Evolutionary conservation across 768 basidiomycete species (phyloP).

Genomic region (Coprinopsis cinerea): DNA sequence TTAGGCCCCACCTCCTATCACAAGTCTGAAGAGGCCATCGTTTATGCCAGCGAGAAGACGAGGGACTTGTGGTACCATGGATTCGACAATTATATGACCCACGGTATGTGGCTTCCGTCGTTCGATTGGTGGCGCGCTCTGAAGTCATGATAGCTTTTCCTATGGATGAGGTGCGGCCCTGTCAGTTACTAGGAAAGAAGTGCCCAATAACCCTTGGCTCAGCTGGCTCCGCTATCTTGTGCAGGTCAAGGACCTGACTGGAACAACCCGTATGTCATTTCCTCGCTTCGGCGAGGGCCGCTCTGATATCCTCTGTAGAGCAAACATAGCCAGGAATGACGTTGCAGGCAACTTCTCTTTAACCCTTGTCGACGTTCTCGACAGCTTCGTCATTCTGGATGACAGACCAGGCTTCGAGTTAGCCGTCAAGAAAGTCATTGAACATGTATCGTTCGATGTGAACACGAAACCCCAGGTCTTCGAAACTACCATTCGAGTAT

Average conservation of each 20-base stretch:
- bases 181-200: constrained; percentile 2
- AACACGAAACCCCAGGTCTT: constrained; percentile 98
- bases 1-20: background rate
- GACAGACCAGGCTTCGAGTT: constrained; percentile 74
- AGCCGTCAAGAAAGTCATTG: constrained; percentile 78
- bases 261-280: constrained; percentile 62
- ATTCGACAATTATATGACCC: constrained; percentile 81
- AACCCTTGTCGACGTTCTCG: constrained; percentile 77
- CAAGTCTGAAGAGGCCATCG: background rate
- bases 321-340: constrained; percentile 81
- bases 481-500: constrained; percentile 90
- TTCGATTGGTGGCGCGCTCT: constrained; percentile 8
- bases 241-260: constrained; percentile 84
- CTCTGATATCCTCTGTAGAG: constrained; percentile 26
- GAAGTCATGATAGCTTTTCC: constrained; percentile 59
- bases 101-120: constrained; percentile 39
- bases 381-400: constrained; percentile 84
- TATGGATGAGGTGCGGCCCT: constrained; percentile 65
- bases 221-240: constrained; percentile 90
- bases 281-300: background rate
- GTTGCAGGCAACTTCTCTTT: constrained; percentile 92
- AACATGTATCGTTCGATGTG: constrained; percentile 85
- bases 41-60: constrained; percentile 50
- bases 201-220: constrained; percentile 5
- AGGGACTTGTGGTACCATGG: constrained; percentile 88